These are phyloP conservation scores for Carex kokanica DNA, from an alignment of 176 grass and related monocot species.

Conservation along the genomic window DNA sequence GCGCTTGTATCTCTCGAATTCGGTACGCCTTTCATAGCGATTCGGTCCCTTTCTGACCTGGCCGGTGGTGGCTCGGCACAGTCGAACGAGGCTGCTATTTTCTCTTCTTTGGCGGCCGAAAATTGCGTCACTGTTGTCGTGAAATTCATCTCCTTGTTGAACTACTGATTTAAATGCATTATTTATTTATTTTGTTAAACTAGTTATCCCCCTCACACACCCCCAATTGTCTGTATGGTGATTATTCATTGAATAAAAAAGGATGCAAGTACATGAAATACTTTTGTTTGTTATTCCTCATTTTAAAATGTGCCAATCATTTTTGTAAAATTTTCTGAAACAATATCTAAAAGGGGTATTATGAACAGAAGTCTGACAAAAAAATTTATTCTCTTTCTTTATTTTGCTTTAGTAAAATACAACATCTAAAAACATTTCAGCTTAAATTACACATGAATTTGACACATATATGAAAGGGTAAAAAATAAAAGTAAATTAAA, in stretches of 20 bases:
- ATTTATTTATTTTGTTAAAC: neutral
- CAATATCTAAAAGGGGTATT: neutral
- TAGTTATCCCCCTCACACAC: no score
- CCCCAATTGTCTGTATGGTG: neutral
- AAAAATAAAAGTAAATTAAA: neutral
- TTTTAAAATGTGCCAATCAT: neutral
- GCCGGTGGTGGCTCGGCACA: conserved; percentile 40
- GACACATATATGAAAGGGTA: neutral
- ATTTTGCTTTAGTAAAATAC: neutral
- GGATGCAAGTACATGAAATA: neutral
- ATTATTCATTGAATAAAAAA: conserved; percentile 8
- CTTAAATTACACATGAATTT: neutral
- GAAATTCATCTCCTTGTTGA: conserved; percentile 38
- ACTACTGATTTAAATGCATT: neutral
- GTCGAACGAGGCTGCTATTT: conserved; percentile 45
- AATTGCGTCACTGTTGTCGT: conserved; percentile 35
- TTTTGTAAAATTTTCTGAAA: neutral
- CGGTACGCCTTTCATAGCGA: conserved; percentile 33
- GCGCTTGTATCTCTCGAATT: conserved; percentile 36
- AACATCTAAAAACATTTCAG: neutral
- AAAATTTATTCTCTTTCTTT: neutral
- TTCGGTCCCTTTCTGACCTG: conserved; percentile 44
- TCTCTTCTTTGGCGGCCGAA: conserved; percentile 31
- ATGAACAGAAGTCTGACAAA: neutral
- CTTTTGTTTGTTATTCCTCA: neutral